Evolutionary conservation across 176 grass and related monocot genomes (phyloP).

Genomic region (Triticum turgidum): DNA sequence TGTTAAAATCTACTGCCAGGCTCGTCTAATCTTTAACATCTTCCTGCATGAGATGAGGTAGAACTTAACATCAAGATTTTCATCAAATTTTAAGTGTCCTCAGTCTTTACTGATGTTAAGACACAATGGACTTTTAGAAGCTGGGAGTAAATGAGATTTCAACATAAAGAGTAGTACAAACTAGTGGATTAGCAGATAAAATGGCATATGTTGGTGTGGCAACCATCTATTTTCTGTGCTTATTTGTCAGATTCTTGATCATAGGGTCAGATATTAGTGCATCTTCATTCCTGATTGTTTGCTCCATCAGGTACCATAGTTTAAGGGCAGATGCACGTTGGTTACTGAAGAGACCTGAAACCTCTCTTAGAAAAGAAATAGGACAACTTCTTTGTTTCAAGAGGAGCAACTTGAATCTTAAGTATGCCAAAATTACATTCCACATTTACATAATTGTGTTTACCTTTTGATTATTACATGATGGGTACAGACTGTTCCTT

Average conservation of each 20-base stretch:
- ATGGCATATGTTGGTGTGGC: background rate
- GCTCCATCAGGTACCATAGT: background rate
- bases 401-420: constrained; percentile 4
- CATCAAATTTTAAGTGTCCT: background rate
- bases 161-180: background rate
- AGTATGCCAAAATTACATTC: background rate
- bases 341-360: background rate
- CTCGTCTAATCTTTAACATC: background rate
- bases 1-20: background rate
- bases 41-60: background rate
- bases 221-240: too few species aligned
- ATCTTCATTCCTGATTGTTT: background rate
- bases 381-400: too few species aligned
- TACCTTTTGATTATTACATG: constrained; percentile 16
- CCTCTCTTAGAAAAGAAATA: too few species aligned
- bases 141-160: constrained; percentile 1
- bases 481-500: constrained; percentile 26
- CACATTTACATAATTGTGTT: background rate
- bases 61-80: background rate
- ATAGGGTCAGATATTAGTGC: background rate
- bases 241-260: background rate
- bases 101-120: background rate
- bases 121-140: background rate
- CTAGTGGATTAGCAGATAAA: background rate
- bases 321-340: background rate